These are phyloP conservation scores for Grosmannia penicillata DNA, from an alignment of 2,329 filamentous ascomycete genomes.

Conservation along the genomic window DNA sequence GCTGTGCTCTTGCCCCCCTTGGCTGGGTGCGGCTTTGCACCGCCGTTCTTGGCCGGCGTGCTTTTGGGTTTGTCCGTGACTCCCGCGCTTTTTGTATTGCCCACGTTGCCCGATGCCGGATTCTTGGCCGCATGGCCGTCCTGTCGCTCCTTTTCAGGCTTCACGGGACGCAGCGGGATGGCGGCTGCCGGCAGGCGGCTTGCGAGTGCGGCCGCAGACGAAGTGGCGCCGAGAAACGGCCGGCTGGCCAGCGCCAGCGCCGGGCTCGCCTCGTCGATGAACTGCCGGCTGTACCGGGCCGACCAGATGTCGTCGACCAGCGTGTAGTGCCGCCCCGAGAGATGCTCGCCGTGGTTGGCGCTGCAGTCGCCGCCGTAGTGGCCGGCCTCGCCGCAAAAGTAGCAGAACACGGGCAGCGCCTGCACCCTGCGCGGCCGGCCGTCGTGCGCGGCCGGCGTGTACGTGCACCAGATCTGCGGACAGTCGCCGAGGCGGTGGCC, in stretches of 20 bases:
- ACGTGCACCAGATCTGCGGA: conserved; percentile 42
- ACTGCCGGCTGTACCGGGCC: background rate
- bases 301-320: conserved; percentile 31
- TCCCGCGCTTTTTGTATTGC: too few relatives aligned
- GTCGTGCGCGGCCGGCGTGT: conserved; percentile 23
- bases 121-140: too few relatives aligned
- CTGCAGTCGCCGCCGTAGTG: conserved; percentile 46
- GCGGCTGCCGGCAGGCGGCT: background rate
- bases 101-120: too few relatives aligned
- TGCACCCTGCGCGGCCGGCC: conserved; percentile 13
- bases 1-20: too few relatives aligned
- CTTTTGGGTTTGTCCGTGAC: too few relatives aligned
- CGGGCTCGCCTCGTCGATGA: background rate
- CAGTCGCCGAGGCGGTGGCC: conserved; percentile 1
- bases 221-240: too few relatives aligned
- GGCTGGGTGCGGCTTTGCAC: too few relatives aligned
- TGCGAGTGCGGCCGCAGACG: background rate
- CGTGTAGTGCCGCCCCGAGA: conserved; percentile 6
- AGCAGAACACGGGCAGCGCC: conserved; percentile 37
- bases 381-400: conserved; percentile 34
- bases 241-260: background rate
- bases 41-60: too few relatives aligned
- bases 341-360: conserved; percentile 11
- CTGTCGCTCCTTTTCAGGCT: background rate
- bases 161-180: too few relatives aligned